Evolutionary conservation across 345 rosid genomes (phyloP).

Genomic region (Stellera chamaejasme): DNA sequence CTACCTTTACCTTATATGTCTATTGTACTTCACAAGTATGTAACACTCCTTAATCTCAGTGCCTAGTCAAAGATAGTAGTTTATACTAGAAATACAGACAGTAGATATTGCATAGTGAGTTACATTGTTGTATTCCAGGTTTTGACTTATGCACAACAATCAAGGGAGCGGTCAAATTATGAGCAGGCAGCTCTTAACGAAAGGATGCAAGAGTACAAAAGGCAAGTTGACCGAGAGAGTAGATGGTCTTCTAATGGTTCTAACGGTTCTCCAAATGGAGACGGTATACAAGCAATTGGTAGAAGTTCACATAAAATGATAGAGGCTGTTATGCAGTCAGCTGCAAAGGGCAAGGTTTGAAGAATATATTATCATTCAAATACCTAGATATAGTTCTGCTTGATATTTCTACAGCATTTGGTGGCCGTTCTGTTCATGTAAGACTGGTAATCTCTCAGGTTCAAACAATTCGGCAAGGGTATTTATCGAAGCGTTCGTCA

Average conservation of each 20-base stretch:
- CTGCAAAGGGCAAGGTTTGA: constrained; percentile 89
- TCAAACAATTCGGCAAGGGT: constrained; percentile 97
- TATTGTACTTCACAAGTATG: no score
- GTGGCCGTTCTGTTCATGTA: constrained; percentile 6
- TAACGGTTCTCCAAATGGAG: constrained; percentile 93
- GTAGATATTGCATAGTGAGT: no score
- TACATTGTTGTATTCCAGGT: constrained; percentile 37
- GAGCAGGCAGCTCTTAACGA: constrained; percentile 93
- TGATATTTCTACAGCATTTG: background rate
- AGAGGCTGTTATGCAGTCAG: constrained; percentile 98
- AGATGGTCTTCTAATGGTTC: constrained; percentile 75
- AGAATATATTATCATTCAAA: constrained; percentile 3
- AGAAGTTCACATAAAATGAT: constrained; percentile 99
- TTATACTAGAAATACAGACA: no score
- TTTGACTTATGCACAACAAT: constrained; percentile 92
- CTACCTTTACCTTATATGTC: no score
- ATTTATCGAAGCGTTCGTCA: constrained; percentile 95
- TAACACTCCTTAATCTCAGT: no score
- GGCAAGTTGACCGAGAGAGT: constrained; percentile 96
- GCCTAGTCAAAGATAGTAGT: no score
- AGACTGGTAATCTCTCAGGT: constrained; percentile 41
- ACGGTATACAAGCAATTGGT: constrained; percentile 88
- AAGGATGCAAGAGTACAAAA: constrained; percentile 94
- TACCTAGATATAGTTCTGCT: constrained; percentile 2
- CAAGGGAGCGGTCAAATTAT: constrained; percentile 92